Evolutionary conservation across 305 asterid species (phyloP).

Genomic region (Fraxinus albicans): DNA sequence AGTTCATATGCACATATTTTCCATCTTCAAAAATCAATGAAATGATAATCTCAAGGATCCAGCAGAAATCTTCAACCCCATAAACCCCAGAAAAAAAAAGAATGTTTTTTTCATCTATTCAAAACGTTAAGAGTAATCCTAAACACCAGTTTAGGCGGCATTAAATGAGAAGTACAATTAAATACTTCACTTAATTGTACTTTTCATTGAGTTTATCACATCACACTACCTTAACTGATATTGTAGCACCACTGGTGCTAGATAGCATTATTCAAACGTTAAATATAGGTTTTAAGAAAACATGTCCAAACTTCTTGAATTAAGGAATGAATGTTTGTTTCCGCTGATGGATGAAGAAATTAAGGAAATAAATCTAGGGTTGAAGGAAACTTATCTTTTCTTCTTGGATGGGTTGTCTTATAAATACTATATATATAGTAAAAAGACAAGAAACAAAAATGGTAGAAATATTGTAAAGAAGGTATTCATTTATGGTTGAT

Average conservation of each 20-base stretch:
- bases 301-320: neutral
- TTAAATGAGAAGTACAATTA: too few relatives aligned
- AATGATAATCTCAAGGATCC: conserved; percentile 26
- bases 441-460: neutral
- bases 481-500: too few relatives aligned
- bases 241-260: too few relatives aligned
- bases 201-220: too few relatives aligned
- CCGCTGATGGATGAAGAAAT: neutral
- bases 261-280: neutral
- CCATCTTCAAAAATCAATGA: neutral
- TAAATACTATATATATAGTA: neutral
- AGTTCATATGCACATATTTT: conserved; percentile 26
- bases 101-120: neutral
- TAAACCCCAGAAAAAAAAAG: neutral
- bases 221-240: too few relatives aligned
- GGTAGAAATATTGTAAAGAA: neutral
- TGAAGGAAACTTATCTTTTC: neutral
- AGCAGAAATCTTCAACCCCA: conserved; percentile 29
- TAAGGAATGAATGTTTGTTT: neutral
- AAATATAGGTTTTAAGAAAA: neutral
- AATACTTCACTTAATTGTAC: too few relatives aligned
- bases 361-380: neutral
- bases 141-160: too few relatives aligned
- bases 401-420: neutral
- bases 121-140: neutral